Evolutionary conservation across 2,329 filamentous ascomycete genomes (phyloP).

Genomic region (Sclerotinia borealis): DNA sequence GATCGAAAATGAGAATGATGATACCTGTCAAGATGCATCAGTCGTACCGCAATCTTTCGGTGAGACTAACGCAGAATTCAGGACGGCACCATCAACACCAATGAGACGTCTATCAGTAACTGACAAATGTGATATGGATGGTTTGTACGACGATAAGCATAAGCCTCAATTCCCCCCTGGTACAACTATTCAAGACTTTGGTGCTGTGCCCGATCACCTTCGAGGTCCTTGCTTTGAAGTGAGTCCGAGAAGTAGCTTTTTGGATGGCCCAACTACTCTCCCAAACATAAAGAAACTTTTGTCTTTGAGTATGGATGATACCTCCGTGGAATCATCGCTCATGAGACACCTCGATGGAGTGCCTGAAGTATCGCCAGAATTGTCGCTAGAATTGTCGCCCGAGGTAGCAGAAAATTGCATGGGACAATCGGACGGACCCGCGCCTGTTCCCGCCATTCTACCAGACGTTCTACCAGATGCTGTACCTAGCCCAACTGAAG

Average conservation of each 20-base stretch:
- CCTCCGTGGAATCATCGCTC: background rate
- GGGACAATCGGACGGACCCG: constrained; percentile 4
- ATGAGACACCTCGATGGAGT: background rate
- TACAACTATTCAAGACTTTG: constrained; percentile 6
- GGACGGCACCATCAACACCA: constrained; percentile 6
- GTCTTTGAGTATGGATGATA: constrained; percentile 4
- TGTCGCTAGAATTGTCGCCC: background rate
- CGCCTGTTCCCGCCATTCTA: background rate
- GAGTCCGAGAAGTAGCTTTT: constrained; percentile 5
- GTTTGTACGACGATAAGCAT: constrained; percentile 1
- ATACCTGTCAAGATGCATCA: background rate
- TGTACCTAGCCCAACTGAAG: background rate
- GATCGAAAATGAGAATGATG: background rate
- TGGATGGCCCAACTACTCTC: background rate
- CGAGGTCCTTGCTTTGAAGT: constrained; percentile 9
- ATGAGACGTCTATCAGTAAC: background rate
- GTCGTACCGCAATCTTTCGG: background rate
- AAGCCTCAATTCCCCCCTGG: constrained; percentile 1
- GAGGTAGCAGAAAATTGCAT: background rate
- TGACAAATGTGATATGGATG: constrained; percentile 1
- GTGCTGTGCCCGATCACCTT: background rate
- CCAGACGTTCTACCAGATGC: too few relatives aligned
- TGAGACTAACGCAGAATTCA: background rate
- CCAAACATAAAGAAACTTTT: background rate
- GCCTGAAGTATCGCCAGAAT: background rate